A percentile compares a stretch with the other conserved stretches of the same genome.
These are phyloP conservation scores for Aspergillus clavatus DNA, from an alignment of 2,329 filamentous ascomycete genomes.

Conservation along the genomic window DNA sequence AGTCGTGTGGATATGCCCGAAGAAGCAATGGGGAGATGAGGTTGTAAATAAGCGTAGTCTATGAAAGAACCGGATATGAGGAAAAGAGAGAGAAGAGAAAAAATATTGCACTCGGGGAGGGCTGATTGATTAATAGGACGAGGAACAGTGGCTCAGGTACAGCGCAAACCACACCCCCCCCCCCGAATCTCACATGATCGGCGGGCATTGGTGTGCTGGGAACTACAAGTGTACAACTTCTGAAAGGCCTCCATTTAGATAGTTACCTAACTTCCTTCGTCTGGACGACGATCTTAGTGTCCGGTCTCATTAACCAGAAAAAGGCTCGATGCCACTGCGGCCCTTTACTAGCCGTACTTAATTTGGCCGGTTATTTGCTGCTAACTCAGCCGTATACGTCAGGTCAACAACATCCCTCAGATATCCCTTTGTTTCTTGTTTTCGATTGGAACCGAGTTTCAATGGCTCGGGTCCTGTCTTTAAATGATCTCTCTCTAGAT, in stretches of 20 bases:
- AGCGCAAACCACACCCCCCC: neutral
- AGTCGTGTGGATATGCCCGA: no score
- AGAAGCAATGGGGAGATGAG: no score
- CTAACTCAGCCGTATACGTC: neutral
- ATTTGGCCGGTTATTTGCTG: neutral
- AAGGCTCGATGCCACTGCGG: neutral
- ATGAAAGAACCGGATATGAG: neutral
- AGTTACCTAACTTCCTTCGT: no score
- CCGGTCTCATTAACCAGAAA: neutral
- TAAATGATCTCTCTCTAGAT: no score
- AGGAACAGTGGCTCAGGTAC: neutral
- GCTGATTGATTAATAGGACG: slow-evolving; percentile 5
- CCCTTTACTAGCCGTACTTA: neutral
- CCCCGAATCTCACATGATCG: slow-evolving; percentile 23
- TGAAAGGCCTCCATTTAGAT: no score
- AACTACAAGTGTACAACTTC: no score
- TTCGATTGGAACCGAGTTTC: neutral
- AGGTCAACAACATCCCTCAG: neutral
- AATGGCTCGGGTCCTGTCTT: no score
- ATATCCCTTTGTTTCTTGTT: neutral
- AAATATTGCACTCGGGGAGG: no score
- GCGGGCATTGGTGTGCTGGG: slow-evolving; percentile 11
- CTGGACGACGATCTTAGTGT: slow-evolving; percentile 5
- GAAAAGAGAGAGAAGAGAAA: neutral
- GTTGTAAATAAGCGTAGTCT: neutral